phyloP scores from a whole-genome alignment of 1,284 basidiomycete genomes.

The Leccinum subrobustum region DNA sequence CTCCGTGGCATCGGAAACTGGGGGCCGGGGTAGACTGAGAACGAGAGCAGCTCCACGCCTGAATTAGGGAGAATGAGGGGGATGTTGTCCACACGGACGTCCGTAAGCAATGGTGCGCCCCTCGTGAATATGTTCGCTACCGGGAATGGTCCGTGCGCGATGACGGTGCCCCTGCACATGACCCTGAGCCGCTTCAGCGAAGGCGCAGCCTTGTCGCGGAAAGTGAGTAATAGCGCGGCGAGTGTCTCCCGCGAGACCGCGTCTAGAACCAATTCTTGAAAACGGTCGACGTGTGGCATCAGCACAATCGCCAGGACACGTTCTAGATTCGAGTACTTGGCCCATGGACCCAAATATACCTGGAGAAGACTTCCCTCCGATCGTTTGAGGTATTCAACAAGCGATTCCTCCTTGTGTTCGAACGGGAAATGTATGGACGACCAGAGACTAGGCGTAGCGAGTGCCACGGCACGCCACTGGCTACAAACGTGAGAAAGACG shows the following conservation, averaged over 20 bases:
- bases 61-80: conserved; percentile 27
- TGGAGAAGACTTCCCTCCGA: conserved; percentile 32
- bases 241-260: conserved; percentile 34
- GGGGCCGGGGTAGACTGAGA: conserved; percentile 33
- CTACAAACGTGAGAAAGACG: conserved; percentile 34
- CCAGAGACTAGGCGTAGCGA: conserved; percentile 33
- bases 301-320: conserved; percentile 24
- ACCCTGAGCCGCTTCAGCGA: conserved; percentile 25
- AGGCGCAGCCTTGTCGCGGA: conserved; percentile 29
- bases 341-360: conserved; percentile 35
- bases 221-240: conserved; percentile 20
- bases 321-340: conserved; percentile 32
- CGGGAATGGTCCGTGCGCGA: conserved; percentile 29
- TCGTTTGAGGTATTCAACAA: conserved; percentile 31
- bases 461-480: conserved; percentile 34
- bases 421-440: conserved; percentile 33
- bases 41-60: conserved; percentile 22
- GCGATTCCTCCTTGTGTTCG: conserved; percentile 31
- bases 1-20: conserved; percentile 33
- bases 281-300: conserved; percentile 31
- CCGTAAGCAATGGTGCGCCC: conserved; percentile 31
- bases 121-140: conserved; percentile 23
- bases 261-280: conserved; percentile 32
- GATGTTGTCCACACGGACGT: conserved; percentile 32
- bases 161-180: conserved; percentile 34